Conservation (phyloP, 768 basidiomycete genomes). For the Clitopilus hobsonii region DNA sequence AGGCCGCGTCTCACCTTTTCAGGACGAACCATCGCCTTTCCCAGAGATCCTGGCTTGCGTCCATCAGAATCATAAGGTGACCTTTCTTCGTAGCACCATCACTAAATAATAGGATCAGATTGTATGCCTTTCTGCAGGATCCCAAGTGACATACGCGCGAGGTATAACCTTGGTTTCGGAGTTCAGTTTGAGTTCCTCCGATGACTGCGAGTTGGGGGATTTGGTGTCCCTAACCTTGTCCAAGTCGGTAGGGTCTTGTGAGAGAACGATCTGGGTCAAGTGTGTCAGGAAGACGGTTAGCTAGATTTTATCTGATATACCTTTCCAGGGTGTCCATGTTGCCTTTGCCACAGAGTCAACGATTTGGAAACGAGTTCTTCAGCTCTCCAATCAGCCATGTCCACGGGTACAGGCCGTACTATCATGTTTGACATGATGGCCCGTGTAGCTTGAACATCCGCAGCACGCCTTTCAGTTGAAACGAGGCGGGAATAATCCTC, state of each 20-base stretch:
- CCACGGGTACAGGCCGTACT: conserved; percentile 43
- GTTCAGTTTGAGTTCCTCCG: conserved; percentile 61
- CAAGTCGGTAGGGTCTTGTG: conserved; percentile 61
- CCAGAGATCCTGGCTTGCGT: conserved; percentile 82
- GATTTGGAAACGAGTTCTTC: conserved; percentile 63
- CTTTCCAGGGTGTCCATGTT: conserved; percentile 70
- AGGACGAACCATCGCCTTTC: conserved; percentile 83
- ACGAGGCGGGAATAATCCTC: conserved; percentile 80
- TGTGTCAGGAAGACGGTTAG: conserved; percentile 1
- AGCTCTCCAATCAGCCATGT: conserved; percentile 59
- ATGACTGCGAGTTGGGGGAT: conserved; percentile 29
- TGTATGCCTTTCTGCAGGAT: conserved; percentile 1
- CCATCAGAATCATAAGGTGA: conserved; percentile 69
- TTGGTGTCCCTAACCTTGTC: conserved; percentile 36
- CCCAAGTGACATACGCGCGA: conserved; percentile 47
- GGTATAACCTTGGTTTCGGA: conserved; percentile 71
- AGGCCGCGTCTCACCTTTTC: conserved; percentile 50
- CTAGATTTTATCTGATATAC: conserved; percentile 36
- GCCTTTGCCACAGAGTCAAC: conserved; percentile 79
- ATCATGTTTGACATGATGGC: conserved; percentile 63
- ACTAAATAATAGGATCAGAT: conserved; percentile 31
- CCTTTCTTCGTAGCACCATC: conserved; percentile 85
- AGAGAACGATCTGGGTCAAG: conserved; percentile 63
- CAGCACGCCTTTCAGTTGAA: conserved; percentile 66
- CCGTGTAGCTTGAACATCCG: conserved; percentile 87